These are phyloP conservation scores for Adansonia madagascariensis DNA, from an alignment of 441 rosid genomes.

Conservation along the genomic window DNA sequence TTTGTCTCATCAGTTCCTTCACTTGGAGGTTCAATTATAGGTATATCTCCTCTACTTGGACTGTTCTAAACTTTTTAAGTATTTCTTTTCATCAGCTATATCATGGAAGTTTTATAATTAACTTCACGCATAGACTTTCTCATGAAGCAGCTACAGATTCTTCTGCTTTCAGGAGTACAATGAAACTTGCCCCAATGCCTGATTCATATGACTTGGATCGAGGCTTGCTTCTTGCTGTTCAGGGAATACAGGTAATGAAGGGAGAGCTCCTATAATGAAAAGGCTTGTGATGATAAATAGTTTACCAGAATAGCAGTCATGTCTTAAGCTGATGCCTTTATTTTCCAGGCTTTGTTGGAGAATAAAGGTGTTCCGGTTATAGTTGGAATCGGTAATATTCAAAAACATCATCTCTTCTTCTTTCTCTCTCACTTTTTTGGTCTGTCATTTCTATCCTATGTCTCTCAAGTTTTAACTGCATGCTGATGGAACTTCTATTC, in stretches of 20 bases:
- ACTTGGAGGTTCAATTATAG: conserved; percentile 57
- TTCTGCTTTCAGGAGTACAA: conserved; percentile 89
- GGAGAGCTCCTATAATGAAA: conserved; percentile 22
- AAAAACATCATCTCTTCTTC: conserved; percentile 18
- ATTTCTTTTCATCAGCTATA: conserved; percentile 24
- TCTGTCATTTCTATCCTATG: conserved; percentile 12
- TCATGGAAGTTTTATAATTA: conserved; percentile 24
- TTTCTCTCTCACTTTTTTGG: conserved; percentile 18
- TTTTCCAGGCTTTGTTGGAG: conserved; percentile 89
- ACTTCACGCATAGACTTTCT: conserved; percentile 65
- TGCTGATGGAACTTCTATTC: background rate
- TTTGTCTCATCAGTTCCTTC: conserved; percentile 65
- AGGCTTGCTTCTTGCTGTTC: conserved; percentile 98
- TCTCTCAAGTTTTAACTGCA: conserved; percentile 3
- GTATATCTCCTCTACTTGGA: conserved; percentile 52
- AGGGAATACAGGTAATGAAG: conserved; percentile 87
- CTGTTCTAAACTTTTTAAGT: background rate
- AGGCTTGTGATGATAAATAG: conserved; percentile 12
- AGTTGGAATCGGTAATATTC: conserved; percentile 88
- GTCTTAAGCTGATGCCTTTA: conserved; percentile 23
- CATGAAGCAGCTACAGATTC: conserved; percentile 98
- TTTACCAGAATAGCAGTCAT: conserved; percentile 20
- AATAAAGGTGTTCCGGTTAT: conserved; percentile 83
- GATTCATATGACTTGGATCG: conserved; percentile 97
- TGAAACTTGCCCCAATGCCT: conserved; percentile 93